Evolutionary conservation across 1,284 basidiomycete genomes (phyloP).

Genomic region (Puccinia hordei): DNA sequence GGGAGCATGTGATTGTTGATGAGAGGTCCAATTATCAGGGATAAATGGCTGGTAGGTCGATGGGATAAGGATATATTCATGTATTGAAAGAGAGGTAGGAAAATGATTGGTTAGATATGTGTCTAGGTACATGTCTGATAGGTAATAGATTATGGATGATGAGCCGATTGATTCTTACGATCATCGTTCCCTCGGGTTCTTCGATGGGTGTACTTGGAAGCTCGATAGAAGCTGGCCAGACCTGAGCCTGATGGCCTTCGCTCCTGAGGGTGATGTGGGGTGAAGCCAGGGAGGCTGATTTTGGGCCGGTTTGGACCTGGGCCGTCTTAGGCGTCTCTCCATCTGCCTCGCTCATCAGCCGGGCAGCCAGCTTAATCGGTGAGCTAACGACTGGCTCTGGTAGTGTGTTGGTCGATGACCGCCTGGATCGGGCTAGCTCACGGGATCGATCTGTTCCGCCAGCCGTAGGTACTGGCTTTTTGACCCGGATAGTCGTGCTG

Average conservation of each 20-base stretch:
- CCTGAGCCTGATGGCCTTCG: constrained; percentile 21
- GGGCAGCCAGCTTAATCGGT: constrained; percentile 23
- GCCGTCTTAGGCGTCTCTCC: constrained; percentile 6
- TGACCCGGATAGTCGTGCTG: neutral
- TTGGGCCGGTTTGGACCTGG: constrained; percentile 14
- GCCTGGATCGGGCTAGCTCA: neutral
- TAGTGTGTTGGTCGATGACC: neutral
- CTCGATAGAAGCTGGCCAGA: constrained; percentile 42
- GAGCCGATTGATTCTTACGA: constrained; percentile 5
- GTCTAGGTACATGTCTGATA: no score
- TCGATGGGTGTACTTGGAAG: constrained; percentile 34
- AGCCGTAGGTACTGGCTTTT: neutral
- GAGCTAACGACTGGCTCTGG: constrained; percentile 28
- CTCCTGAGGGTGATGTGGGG: constrained; percentile 17
- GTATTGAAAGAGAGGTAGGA: neutral
- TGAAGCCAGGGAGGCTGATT: constrained; percentile 30
- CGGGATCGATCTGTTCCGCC: neutral
- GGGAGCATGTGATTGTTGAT: constrained; percentile 37
- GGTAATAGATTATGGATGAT: neutral
- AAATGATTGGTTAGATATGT: no score
- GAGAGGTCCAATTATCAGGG: constrained; percentile 37
- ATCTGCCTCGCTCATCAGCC: constrained; percentile 10
- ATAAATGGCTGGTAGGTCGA: constrained; percentile 36
- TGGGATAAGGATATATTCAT: neutral
- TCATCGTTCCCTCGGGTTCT: constrained; percentile 19